Conservation (phyloP, 2,329 filamentous ascomycete species). For the Seiridium cupressi region DNA sequence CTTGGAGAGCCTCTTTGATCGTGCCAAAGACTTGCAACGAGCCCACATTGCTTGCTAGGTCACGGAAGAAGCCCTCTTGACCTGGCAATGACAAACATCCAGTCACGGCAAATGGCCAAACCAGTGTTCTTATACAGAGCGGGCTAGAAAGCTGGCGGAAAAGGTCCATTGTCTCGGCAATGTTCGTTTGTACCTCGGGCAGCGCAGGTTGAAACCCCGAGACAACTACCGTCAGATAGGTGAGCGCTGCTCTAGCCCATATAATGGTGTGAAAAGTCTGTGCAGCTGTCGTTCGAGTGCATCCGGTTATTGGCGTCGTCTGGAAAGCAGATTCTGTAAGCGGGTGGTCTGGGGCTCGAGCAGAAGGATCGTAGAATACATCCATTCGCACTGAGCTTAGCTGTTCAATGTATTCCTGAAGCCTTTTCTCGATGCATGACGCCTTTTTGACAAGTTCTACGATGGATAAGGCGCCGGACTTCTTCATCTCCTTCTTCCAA, state of each 20-base stretch:
- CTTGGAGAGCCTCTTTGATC: slow-evolving; percentile 17
- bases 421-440: slow-evolving; percentile 13
- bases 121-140: slow-evolving; percentile 20
- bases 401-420: slow-evolving; percentile 11
- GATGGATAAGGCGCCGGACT: slow-evolving; percentile 41
- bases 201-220: slow-evolving; percentile 20
- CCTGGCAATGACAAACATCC: slow-evolving; percentile 21
- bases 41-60: slow-evolving; percentile 19
- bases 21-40: slow-evolving; percentile 23
- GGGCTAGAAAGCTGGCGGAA: slow-evolving; percentile 17
- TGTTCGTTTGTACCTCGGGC: slow-evolving; percentile 17
- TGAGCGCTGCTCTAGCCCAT: slow-evolving; percentile 24
- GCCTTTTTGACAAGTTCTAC: slow-evolving; percentile 18
- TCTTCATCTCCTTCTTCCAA: slow-evolving; percentile 51
- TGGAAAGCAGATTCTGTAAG: slow-evolving; percentile 15
- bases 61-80: slow-evolving; percentile 20
- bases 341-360: slow-evolving; percentile 12
- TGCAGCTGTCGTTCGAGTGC: slow-evolving; percentile 10
- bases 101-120: slow-evolving; percentile 26
- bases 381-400: slow-evolving; percentile 7
- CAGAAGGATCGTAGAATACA: slow-evolving; percentile 12
- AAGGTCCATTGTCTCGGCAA: slow-evolving; percentile 17
- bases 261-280: slow-evolving; percentile 20
- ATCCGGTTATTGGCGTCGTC: slow-evolving; percentile 7
- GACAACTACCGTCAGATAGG: slow-evolving; percentile 21